Percentiles rank a stretch among this genome's conserved stretches.
Conservation (phyloP, 2,329 filamentous ascomycete genomes). For the Penicillium italicum region DNA sequence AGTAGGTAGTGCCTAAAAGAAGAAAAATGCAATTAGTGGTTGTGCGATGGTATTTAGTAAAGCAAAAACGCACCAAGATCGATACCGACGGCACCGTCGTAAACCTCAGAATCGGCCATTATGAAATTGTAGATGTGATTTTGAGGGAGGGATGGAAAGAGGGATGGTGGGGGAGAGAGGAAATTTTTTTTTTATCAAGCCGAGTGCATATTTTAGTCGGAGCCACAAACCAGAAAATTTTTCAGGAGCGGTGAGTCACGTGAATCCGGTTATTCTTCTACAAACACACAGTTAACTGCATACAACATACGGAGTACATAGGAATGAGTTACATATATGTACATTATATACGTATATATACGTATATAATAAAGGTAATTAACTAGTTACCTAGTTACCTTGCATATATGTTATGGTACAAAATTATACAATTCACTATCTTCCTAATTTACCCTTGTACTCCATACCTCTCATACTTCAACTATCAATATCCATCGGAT, state of each 20-base stretch:
- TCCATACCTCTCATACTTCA: background rate
- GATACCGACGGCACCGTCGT: slow-evolving; percentile 99
- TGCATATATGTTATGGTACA: background rate
- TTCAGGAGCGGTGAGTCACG: slow-evolving; percentile 26
- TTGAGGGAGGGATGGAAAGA: slow-evolving; percentile 19
- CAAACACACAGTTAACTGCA: too few relatives aligned
- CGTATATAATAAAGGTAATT: too few relatives aligned
- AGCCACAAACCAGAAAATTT: slow-evolving; percentile 28
- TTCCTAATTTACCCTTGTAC: background rate
- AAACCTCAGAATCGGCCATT: slow-evolving; percentile 53
- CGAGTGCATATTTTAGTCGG: slow-evolving; percentile 16
- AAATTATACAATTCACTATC: background rate
- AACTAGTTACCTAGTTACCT: too few relatives aligned
- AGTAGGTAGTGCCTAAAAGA: slow-evolving; percentile 89
- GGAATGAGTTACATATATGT: background rate
- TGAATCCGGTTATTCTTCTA: slow-evolving; percentile 6
- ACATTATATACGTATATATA: too few relatives aligned
- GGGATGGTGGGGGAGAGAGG: slow-evolving; percentile 25
- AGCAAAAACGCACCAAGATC: slow-evolving; percentile 79
- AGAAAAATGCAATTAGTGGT: slow-evolving; percentile 8
- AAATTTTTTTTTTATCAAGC: slow-evolving; percentile 29
- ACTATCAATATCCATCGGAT: slow-evolving; percentile 32
- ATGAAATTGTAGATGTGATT: slow-evolving; percentile 20
- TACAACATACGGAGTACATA: too few relatives aligned
- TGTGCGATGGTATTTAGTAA: slow-evolving; percentile 3